Percentiles rank a stretch among this genome's conserved stretches.
Evolutionary conservation across 805 yeast genomes (phyloP).

Genomic region (Schwanniomyces yamadae): DNA sequence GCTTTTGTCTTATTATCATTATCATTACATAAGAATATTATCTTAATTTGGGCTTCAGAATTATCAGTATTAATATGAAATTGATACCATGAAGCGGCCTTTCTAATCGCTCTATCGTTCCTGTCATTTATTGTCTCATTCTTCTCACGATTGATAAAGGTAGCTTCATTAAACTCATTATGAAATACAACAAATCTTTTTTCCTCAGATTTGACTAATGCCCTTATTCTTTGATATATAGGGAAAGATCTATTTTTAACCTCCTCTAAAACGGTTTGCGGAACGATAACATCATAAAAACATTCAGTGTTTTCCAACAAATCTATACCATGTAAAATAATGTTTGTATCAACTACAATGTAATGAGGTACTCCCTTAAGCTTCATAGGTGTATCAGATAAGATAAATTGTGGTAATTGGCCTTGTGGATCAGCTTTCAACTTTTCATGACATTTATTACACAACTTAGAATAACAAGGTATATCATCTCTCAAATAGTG

Average conservation of each 20-base stretch:
- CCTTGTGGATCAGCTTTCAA: constrained; percentile 67
- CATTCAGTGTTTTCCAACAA: constrained; percentile 73
- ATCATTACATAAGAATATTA: constrained; percentile 76
- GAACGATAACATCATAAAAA: constrained; percentile 87
- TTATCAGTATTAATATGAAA: constrained; percentile 51
- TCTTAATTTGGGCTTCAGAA: constrained; percentile 37
- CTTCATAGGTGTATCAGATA: constrained; percentile 59
- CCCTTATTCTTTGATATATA: constrained; percentile 78
- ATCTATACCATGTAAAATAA: constrained; percentile 86
- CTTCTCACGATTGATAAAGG: constrained; percentile 59
- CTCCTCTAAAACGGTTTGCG: constrained; percentile 93
- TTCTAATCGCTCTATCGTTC: constrained; percentile 87
- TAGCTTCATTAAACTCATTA: constrained; percentile 79
- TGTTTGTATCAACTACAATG: constrained; percentile 82
- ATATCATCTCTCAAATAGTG: constrained; percentile 91
- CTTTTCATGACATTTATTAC: constrained; percentile 57
- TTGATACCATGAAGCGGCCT: constrained; percentile 68
- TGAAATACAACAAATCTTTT: constrained; percentile 90
- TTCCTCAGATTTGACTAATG: constrained; percentile 68
- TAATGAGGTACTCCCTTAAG: constrained; percentile 70
- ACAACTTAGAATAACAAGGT: constrained; percentile 79
- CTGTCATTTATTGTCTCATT: constrained; percentile 83
- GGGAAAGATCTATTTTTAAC: constrained; percentile 86
- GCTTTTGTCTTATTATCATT: constrained; percentile 62
- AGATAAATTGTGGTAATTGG: constrained; percentile 60